Base-by-base conservation (phyloP, 2,329 filamentous ascomycete species). In the Trichoderma gracile region DNA sequence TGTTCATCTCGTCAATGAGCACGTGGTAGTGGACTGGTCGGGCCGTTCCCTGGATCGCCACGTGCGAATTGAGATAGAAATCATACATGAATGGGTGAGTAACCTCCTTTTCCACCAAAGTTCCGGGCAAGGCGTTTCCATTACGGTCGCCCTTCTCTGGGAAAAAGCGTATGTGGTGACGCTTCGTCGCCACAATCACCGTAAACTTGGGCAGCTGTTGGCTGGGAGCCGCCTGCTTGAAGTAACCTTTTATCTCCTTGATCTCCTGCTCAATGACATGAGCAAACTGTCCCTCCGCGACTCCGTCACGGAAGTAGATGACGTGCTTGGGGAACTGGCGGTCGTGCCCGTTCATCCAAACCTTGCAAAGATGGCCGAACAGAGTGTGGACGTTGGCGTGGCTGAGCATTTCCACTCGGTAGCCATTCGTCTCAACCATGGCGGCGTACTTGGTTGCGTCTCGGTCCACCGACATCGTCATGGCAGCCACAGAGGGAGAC, bases 101-200 rank as follows among this genome's bases (percentile, higher is more conserved):
- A n/a, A 96, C 88, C 65, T 96, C 94, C 40, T 82, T 84, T 76
- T 98, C 94, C 5, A 99, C 88, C 0, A 99, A 74, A 0, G 91
- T 96, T 3, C 95, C 96, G 0, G 94, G 94, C 0, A 94, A 76
- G 0, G 93, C 85, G 72, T 98, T 99, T 42, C 82, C 84, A 68
- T 96, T 96, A 55, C 82, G 83, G 73, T 99, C 95, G 19, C 75
- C 77, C 0, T 79, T 76, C 54, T 86, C 83, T 0, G 95, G 94
- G 80, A 98, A 98, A 75, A 97, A 93, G 17, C 95, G 90, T 60
- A 97, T 88, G 72, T 97, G 94, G 70, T 99, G 95, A 3, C 95
- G 90, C 83, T 99, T 99, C 1, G 91, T 93, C 1, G 91, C 93
- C 52, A 98, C 85, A 46, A 97, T 86, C 12, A 96, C 92, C 0